Evolutionary conservation across 1,284 basidiomycete genomes (phyloP).

Genomic region (Ustilago shanxiensis): DNA sequence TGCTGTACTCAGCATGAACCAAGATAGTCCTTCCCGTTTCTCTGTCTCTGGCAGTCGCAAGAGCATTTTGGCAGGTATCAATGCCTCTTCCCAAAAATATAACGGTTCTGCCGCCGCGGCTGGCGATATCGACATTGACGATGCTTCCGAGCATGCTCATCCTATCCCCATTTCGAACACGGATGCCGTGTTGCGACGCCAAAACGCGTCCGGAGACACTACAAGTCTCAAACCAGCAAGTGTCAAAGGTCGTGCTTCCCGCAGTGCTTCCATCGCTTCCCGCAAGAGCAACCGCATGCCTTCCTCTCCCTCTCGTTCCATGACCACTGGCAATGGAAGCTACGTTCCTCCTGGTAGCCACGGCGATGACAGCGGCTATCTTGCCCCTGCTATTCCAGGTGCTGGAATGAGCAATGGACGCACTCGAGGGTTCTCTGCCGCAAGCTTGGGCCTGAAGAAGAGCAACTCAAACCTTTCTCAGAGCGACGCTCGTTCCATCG

Average conservation of each 20-base stretch:
- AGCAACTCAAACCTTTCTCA: constrained; percentile 55
- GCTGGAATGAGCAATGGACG: not conserved
- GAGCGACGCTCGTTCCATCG: constrained; percentile 47
- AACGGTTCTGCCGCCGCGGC: not conserved
- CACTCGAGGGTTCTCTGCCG: constrained; percentile 23
- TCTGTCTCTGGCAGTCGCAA: constrained; percentile 39
- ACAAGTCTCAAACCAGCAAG: constrained; percentile 19
- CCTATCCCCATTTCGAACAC: constrained; percentile 50
- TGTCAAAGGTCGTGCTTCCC: constrained; percentile 15
- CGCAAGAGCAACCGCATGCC: constrained; percentile 7
- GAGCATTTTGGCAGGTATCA: constrained; percentile 49
- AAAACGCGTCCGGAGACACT: constrained; percentile 13
- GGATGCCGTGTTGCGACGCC: constrained; percentile 44
- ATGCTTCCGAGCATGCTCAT: constrained; percentile 24
- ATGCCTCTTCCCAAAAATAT: constrained; percentile 12
- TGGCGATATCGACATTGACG: constrained; percentile 8
- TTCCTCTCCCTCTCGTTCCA: constrained; percentile 20
- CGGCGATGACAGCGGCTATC: constrained; percentile 19
- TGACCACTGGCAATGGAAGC: not conserved
- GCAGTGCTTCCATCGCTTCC: constrained; percentile 32
- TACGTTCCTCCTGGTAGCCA: not conserved
- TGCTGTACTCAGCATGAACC: constrained; percentile 44
- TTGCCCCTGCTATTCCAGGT: constrained; percentile 22
- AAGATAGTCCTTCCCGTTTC: constrained; percentile 20
- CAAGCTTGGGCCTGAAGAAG: constrained; percentile 38